These are phyloP conservation scores for Cladorrhinum sp. DNA, from an alignment of 2,329 filamentous ascomycete species.

Conservation along the genomic window DNA sequence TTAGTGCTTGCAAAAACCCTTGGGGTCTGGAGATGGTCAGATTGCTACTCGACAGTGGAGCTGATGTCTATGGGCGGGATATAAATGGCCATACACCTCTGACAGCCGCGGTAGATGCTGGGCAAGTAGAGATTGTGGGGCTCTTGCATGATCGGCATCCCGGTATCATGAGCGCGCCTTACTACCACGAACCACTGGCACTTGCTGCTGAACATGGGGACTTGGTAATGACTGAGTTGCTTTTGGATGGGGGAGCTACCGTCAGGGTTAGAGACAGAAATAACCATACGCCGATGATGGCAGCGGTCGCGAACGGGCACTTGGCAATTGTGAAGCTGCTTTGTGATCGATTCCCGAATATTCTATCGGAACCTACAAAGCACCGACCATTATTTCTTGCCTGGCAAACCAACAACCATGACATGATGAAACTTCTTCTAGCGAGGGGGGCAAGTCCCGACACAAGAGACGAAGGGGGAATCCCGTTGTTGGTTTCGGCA, in stretches of 20 bases:
- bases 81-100: neutral
- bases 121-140: neutral
- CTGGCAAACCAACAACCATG: neutral
- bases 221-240: no score
- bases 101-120: neutral
- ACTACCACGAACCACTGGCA: no score
- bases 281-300: neutral
- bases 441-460: no score
- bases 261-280: no score
- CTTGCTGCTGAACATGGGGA: no score
- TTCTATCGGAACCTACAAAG: neutral
- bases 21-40: neutral
- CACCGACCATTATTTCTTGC: neutral
- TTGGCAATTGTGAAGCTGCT: neutral
- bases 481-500: no score
- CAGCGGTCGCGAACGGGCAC: neutral
- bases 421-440: no score
- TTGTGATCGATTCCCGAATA: neutral
- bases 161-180: no score
- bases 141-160: no score
- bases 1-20: neutral
- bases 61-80: neutral
- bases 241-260: no score
- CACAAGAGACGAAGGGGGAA: no score
- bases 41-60: neutral